A percentile compares a stretch with the other conserved stretches of the same genome.
Conservation (phyloP, 2,329 filamentous ascomycete genomes). For the Zarea fungicola region DNA sequence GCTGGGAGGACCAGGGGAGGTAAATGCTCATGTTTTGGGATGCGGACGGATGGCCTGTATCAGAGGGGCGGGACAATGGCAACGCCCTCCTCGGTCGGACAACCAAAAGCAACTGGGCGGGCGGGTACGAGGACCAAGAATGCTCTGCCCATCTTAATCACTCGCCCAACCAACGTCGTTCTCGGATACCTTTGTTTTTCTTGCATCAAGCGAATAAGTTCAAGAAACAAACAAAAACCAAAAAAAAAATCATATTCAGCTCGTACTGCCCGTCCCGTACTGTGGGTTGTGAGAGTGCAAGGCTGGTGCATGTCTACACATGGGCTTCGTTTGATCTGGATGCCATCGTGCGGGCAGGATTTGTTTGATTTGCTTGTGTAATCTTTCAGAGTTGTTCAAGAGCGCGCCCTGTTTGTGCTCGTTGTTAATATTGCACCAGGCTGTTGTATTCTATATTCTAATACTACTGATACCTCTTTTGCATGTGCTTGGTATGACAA, state of each 20-base stretch:
- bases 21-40: not conserved
- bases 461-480: slow-evolving; percentile 30
- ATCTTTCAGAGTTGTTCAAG: slow-evolving; percentile 6
- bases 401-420: slow-evolving; percentile 10
- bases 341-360: not conserved
- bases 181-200: not conserved
- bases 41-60: slow-evolving; percentile 4
- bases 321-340: slow-evolving; percentile 3
- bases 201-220: not conserved
- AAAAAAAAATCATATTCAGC: not conserved
- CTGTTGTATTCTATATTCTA: slow-evolving; percentile 26
- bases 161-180: not conserved
- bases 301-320: not conserved
- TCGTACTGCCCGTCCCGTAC: not conserved
- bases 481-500: not conserved
- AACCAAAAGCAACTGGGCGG: not conserved
- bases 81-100: not conserved
- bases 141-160: not conserved
- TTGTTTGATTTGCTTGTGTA: slow-evolving; percentile 6
- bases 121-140: not conserved
- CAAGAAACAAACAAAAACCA: not conserved
- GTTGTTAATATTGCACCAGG: slow-evolving; percentile 16
- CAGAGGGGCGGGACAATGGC: slow-evolving; percentile 1
- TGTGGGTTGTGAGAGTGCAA: not conserved
- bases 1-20: not conserved